Evolutionary conservation across 2,329 filamentous ascomycete species (phyloP), one percentile per base, ranked within the genome.

Genomic region (Hysterium pulicare): DNA sequence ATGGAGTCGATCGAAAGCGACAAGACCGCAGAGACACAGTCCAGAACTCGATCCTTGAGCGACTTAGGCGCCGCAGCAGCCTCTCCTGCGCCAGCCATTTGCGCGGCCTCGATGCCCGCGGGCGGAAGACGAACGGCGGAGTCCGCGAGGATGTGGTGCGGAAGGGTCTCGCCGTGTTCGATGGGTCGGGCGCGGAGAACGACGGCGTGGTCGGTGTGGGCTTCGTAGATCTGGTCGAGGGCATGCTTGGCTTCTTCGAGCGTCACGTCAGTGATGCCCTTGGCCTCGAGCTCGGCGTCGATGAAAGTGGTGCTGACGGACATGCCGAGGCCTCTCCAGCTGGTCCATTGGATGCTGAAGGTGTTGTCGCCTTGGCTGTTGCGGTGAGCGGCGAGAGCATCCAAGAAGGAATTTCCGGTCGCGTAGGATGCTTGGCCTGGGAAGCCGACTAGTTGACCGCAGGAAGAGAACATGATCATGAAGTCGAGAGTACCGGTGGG

Each of bases 191-290:
- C 55, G 7, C 67, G 61, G 11, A 66, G 49, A 0, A 73, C 64
- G 3, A 71, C 68, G 2, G 53, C 69, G 24, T 70, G 64, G n/a
- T 64, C 63, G 4, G 64, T 55, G 33, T 71, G 56, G 41, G 62
- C 62, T 10, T 55, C 54, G 10, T 49, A 51, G 4, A 71, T 31
- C 41, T 71, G 54, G 23, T 63, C 51, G 70, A 71, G 74, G 3
- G 71, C 71, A 3, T 52, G 55, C 51, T 73, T 73, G 0, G 57
- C 71, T 40, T 73, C 71, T 2, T 70, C 59, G 8, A 52, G 46
- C 0, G 60, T 68, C 34, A 75, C 61, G 35, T 68, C 66, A 1
- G 68, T 71, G 38, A 75, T 68, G 3, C 71, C 71, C 45, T 68
- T 70, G 41, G 50, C 59, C 15, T 62, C 52, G 4, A 74, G 51